phyloP scores from a whole-genome alignment of 352 stramenopile species.

The Thalassiosira livingstoniorum region DNA sequence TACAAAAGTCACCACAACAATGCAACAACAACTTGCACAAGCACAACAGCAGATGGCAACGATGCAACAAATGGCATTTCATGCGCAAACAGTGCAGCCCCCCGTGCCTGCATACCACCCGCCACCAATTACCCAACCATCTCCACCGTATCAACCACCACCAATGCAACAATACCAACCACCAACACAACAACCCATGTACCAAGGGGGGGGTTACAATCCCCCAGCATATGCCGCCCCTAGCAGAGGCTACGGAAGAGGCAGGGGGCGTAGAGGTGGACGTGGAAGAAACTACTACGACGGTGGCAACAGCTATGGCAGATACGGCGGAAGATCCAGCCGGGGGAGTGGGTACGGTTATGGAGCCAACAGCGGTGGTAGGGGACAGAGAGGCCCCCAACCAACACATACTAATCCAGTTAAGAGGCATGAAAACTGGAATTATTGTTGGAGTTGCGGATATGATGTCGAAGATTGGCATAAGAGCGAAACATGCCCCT shows the following conservation, averaged over 20 bases:
- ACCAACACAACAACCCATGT: too few species aligned
- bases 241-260: background rate
- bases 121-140: background rate
- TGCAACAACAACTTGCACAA: background rate
- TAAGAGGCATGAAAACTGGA: background rate
- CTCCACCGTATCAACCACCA: background rate
- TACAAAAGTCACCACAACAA: too few species aligned
- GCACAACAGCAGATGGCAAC: background rate
- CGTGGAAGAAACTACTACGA: background rate
- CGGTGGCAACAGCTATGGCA: background rate
- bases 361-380: background rate
- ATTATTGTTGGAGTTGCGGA: background rate
- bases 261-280: background rate
- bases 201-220: too few species aligned
- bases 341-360: background rate
- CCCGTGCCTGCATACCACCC: background rate
- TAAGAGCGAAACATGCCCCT: slow-evolving; percentile 48
- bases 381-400: too few species aligned
- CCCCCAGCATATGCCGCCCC: too few species aligned
- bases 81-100: background rate
- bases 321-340: background rate
- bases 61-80: background rate
- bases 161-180: too few species aligned
- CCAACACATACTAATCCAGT: background rate
- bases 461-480: slow-evolving; percentile 10